Evolutionary conservation across 169 alveolate genomes (phyloP).

Genomic region (Plasmodium billcollinsi): DNA sequence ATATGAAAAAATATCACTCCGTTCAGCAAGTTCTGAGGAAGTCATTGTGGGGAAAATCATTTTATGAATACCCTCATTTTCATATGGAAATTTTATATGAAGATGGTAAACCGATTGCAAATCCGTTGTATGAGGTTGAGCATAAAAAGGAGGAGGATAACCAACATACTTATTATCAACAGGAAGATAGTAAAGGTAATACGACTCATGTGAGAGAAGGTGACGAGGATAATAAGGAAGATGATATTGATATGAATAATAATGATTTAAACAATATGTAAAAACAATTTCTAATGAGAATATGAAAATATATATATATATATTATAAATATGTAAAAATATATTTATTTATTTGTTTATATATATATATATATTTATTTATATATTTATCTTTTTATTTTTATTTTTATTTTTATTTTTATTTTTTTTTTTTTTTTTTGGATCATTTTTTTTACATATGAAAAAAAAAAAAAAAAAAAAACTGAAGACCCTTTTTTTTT

Average conservation of each 20-base stretch:
- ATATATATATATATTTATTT: too few relatives aligned
- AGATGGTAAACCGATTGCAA: constrained; percentile 1
- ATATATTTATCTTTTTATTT: too few relatives aligned
- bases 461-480: too few relatives aligned
- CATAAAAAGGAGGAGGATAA: background rate
- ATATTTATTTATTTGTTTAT: too few relatives aligned
- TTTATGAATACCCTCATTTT: constrained; percentile 39
- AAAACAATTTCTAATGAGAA: too few relatives aligned
- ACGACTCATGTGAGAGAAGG: background rate
- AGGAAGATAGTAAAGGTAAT: background rate
- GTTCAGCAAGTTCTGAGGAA: background rate
- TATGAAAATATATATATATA: too few relatives aligned
- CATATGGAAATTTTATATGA: constrained; percentile 8
- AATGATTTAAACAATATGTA: too few relatives aligned
- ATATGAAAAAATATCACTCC: background rate
- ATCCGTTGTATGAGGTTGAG: background rate
- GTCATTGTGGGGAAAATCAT: background rate
- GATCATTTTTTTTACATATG: too few relatives aligned
- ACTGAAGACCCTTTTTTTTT: too few relatives aligned
- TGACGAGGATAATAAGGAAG: background rate
- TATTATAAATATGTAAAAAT: too few relatives aligned
- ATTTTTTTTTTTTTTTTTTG: too few relatives aligned
- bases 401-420: too few relatives aligned
- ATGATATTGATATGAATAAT: background rate
- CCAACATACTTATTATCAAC: background rate